Conservation (phyloP, 345 rosid genomes). For the Rhodomyrtus tomentosa region DNA sequence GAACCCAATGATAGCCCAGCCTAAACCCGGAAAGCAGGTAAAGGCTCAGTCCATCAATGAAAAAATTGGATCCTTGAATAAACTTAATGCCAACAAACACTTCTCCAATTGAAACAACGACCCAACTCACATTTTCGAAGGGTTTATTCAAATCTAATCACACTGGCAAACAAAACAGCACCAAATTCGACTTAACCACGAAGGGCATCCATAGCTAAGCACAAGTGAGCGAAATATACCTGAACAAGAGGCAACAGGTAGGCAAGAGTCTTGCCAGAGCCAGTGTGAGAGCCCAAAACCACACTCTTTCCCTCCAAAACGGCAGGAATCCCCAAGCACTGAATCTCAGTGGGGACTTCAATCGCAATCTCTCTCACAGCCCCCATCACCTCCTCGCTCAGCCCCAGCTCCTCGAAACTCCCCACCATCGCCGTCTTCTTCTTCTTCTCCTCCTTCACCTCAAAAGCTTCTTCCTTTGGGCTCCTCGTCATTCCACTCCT, state of each 20-base stretch:
- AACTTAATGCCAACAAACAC: neutral
- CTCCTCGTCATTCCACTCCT: neutral
- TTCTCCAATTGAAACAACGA: neutral
- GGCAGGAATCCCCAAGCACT: conserved; percentile 78
- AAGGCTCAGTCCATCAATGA: neutral
- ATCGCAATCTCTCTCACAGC: conserved; percentile 69
- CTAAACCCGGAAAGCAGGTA: neutral
- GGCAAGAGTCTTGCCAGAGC: conserved; percentile 92
- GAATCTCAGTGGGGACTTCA: conserved; percentile 91
- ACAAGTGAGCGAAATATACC: conserved; percentile 19
- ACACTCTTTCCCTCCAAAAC: conserved; percentile 69
- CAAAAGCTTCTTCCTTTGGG: conserved; percentile 8
- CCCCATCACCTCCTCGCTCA: conserved; percentile 76
- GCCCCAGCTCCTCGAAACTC: conserved; percentile 64
- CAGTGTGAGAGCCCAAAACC: conserved; percentile 92
- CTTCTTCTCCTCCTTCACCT: conserved; percentile 13
- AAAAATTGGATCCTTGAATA: neutral
- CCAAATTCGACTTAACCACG: neutral
- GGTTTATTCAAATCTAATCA: neutral
- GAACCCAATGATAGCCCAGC: neutral
- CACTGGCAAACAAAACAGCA: neutral
- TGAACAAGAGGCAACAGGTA: conserved; percentile 89
- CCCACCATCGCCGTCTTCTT: conserved; percentile 37
- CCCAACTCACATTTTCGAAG: neutral
- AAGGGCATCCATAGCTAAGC: neutral